A percentile compares a stretch with the other conserved stretches of the same genome.
Conservation (phyloP, 345 rosid species). For the Eucalyptus brandiana region DNA sequence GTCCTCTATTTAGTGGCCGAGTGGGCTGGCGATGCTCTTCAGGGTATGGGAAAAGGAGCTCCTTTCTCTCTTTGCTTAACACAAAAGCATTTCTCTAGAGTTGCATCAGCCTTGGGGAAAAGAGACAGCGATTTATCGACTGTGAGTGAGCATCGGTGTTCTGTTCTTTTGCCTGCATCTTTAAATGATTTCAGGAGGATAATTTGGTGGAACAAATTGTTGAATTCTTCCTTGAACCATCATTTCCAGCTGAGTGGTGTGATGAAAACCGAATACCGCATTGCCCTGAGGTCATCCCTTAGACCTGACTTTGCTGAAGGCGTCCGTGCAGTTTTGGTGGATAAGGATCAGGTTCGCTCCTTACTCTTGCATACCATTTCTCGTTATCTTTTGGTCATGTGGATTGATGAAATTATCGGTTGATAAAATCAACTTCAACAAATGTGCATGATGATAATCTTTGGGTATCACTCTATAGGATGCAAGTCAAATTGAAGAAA, state of each 20-base stretch:
- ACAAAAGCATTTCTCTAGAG: slow-evolving; percentile 55
- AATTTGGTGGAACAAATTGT: background rate
- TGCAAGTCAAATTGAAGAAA: background rate
- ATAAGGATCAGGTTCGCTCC: slow-evolving; percentile 78
- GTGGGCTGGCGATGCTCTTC: slow-evolving; percentile 87
- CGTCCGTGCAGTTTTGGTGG: slow-evolving; percentile 87
- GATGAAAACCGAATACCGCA: slow-evolving; percentile 85
- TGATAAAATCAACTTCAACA: background rate
- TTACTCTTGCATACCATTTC: background rate
- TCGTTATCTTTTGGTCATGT: background rate
- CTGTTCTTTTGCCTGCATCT: background rate
- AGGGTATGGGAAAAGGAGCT: slow-evolving; percentile 74
- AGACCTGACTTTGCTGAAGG: slow-evolving; percentile 79
- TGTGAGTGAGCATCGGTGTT: slow-evolving; percentile 14
- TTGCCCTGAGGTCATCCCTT: slow-evolving; percentile 64
- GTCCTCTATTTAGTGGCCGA: slow-evolving; percentile 31
- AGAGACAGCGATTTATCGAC: slow-evolving; percentile 32
- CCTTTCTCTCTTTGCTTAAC: slow-evolving; percentile 91
- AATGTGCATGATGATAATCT: background rate
- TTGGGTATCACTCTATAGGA: background rate
- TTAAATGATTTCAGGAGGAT: background rate
- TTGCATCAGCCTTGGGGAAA: slow-evolving; percentile 57
- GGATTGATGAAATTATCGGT: background rate
- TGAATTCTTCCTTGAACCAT: background rate
- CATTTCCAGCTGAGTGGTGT: slow-evolving; percentile 50